Conservation (phyloP, 768 basidiomycete species). For the Rhodotorula paludigena region DNA sequence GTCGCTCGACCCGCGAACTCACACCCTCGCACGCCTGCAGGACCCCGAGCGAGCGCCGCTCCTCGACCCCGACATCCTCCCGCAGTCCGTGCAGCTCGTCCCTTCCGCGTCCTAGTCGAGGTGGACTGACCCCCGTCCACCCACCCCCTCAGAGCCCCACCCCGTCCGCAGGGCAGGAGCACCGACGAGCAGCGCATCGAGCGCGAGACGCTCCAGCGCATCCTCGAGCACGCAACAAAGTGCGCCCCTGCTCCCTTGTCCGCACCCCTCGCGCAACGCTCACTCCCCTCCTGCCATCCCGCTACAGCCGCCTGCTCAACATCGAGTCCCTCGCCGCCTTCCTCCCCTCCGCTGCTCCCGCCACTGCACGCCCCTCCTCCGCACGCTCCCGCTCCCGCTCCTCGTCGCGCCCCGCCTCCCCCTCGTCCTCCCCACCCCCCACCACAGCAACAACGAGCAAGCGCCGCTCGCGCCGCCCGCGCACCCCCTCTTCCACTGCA, state of each 20-base stretch:
- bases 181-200: conserved; percentile 16
- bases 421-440: neutral
- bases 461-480: neutral
- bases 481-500: neutral
- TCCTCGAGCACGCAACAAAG: conserved; percentile 16
- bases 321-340: conserved; percentile 12
- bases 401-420: neutral
- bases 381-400: neutral
- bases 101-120: neutral
- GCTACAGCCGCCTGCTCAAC: conserved; percentile 18
- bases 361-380: neutral
- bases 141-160: conserved; percentile 19
- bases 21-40: neutral
- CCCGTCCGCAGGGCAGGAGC: neutral
- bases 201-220: conserved; percentile 1
- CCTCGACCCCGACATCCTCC: conserved; percentile 29
- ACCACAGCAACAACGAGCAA: too few relatives aligned
- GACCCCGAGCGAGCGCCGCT: conserved; percentile 13
- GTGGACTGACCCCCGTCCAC: neutral
- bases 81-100: neutral
- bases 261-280: neutral
- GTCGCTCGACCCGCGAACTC: neutral
- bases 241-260: neutral
- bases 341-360: neutral
- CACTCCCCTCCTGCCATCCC: neutral